Conservation (phyloP, 139 green algal genomes). For the Nannochloris sp. region DNA sequence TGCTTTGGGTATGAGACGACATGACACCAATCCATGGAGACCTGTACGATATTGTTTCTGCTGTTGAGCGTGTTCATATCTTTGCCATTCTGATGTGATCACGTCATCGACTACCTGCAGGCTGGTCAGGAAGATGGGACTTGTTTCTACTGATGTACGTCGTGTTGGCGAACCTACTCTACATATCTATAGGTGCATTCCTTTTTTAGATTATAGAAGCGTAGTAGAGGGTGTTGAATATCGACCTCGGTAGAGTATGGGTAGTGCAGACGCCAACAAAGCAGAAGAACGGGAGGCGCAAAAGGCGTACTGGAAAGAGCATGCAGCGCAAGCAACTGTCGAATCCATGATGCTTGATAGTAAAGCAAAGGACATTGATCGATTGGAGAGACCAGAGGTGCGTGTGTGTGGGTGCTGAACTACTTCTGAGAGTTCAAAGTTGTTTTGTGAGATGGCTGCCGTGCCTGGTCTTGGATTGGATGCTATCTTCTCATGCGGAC, state of each 20-base stretch:
- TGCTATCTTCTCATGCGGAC: too few species aligned
- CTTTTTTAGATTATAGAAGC: too few species aligned
- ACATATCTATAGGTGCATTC: too few species aligned
- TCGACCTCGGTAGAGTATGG: too few species aligned
- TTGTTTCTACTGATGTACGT: not conserved
- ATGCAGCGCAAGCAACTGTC: conserved; percentile 55
- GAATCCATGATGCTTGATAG: conserved; percentile 88
- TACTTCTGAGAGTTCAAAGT: not conserved
- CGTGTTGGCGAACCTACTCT: too few species aligned
- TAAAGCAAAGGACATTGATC: conserved; percentile 60
- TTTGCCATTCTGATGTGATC: not conserved
- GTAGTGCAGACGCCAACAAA: not conserved
- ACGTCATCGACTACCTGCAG: not conserved
- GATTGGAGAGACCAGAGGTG: conserved; percentile 74
- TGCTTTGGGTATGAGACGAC: conserved; percentile 7
- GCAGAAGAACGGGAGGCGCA: conserved; percentile 45
- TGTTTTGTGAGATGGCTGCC: not conserved
- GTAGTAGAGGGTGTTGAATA: too few species aligned
- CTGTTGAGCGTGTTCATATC: not conserved
- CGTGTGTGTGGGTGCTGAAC: conserved; percentile 3
- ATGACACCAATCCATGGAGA: conserved; percentile 4
- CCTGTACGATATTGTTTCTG: not conserved
- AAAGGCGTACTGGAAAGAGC: conserved; percentile 65
- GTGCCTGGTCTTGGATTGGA: too few species aligned
- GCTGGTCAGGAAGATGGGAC: not conserved